Evolutionary conservation across 441 rosid species (phyloP), one percentile per base, ranked within the genome.

Genomic region (Daphne laureola): DNA sequence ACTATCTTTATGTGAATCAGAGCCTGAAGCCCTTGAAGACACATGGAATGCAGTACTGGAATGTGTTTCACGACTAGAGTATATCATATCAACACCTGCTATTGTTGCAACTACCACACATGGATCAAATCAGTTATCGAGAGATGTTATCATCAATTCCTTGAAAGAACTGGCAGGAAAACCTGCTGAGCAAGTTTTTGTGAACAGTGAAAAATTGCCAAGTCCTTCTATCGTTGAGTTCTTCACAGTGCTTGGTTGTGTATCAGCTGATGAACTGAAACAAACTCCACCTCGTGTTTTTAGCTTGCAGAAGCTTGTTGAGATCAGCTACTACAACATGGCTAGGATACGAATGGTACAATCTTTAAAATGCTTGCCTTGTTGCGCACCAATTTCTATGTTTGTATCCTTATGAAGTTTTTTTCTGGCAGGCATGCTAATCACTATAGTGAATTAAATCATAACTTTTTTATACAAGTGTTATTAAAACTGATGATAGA

Each of bases 11-110:
- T 84, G 90, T 43, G 98, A 88, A 67, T 70, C 76, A 17, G 93
- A 90, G 64, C 75, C 85, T 47, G 89, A 72, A 62, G 78, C 93
- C 67, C 95, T 94, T 67, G 97, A 83, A 67, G 97, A 94, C 75
- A 88, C 99, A 17, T 94, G 99, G 98, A 94, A 94, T 80, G 98
- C 98, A 51, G 96, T 94, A 61, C 63, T 94, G 57, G 99, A 94
- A 82, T 94, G 99, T 72, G 98, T 90, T 68, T 88, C 99, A 64
- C 95, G 98, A 66, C 97, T 94, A 68, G 98, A 90, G 75, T 88
- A 67, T 65, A 90, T 94, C 52, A 67, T 88, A n/a, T 82, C 99
- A 61, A 90, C 98, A 62, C 96, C 98, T 12, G 73, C 87, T 59
- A 82, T 94, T 75, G 69, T 98, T 62, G 96, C 95, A 72, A 84